phyloP scores from a whole-genome alignment of 2,329 filamentous ascomycete genomes.

The Aaosphaeria arxii region DNA sequence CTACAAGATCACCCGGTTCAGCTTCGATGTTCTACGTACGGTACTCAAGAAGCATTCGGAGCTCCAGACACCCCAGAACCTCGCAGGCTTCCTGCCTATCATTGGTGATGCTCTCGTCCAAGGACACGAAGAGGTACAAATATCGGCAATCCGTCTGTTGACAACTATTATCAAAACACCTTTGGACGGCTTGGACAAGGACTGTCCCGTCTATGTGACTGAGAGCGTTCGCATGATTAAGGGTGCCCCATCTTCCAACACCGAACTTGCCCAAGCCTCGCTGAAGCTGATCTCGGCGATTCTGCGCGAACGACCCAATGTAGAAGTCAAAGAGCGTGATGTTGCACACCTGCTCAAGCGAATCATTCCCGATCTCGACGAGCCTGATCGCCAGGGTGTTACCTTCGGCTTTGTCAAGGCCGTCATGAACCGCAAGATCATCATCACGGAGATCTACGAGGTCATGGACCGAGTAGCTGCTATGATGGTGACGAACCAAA shows the following conservation, averaged over 20 bases:
- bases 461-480: slow-evolving; percentile 76
- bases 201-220: slow-evolving; percentile 73
- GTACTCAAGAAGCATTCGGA: slow-evolving; percentile 83
- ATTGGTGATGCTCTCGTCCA: slow-evolving; percentile 82
- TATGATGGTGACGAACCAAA: slow-evolving; percentile 96
- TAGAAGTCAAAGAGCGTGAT: slow-evolving; percentile 75
- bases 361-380: slow-evolving; percentile 83
- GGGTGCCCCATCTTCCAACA: slow-evolving; percentile 71
- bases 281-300: slow-evolving; percentile 85
- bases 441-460: slow-evolving; percentile 88
- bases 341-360: slow-evolving; percentile 79
- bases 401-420: slow-evolving; percentile 93
- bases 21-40: slow-evolving; percentile 80
- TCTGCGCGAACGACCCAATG: slow-evolving; percentile 73
- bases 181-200: slow-evolving; percentile 65
- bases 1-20: slow-evolving; percentile 85
- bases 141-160: slow-evolving; percentile 81
- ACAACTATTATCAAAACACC: slow-evolving; percentile 82
- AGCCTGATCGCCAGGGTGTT: slow-evolving; percentile 86
- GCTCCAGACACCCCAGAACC: slow-evolving; percentile 73
- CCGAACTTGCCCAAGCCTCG: slow-evolving; percentile 81
- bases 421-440: slow-evolving; percentile 78
- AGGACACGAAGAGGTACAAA: slow-evolving; percentile 88
- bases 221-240: slow-evolving; percentile 83
- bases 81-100: slow-evolving; percentile 83